phyloP scores from a whole-genome alignment of 345 rosid species.

The Noccaea caerulescens region DNA sequence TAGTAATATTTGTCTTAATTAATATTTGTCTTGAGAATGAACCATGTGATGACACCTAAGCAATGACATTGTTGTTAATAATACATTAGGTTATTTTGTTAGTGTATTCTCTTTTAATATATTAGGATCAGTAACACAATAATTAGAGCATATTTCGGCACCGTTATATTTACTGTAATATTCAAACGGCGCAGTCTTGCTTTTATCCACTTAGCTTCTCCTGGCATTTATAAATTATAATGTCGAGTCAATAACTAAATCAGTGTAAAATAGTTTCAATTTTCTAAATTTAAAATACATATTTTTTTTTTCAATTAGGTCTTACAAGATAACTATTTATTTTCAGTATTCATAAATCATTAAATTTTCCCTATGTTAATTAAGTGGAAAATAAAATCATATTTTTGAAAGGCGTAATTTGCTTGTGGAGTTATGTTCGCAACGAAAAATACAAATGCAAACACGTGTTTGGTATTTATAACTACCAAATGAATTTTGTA shows the following conservation, averaged over 20 bases:
- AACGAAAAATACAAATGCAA: neutral
- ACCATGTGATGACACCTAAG: no score
- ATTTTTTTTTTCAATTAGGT: neutral
- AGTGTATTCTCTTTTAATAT: no score
- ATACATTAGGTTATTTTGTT: no score
- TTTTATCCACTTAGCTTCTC: neutral
- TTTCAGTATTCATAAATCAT: neutral
- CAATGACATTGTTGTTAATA: no score
- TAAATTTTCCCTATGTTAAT: neutral
- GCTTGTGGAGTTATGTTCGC: neutral
- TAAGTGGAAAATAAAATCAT: neutral
- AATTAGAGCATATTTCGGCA: neutral
- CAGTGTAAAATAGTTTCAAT: neutral
- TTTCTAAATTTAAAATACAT: neutral
- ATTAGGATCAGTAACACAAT: neutral
- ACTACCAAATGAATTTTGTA: neutral
- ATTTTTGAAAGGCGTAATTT: neutral
- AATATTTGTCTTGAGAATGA: no score
- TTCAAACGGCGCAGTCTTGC: neutral
- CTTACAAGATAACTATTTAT: neutral
- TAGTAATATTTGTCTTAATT: no score
- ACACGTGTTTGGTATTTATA: no score
- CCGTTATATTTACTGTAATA: neutral
- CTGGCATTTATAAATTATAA: neutral
- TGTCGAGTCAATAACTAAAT: constrained; percentile 1